A percentile compares a stretch with the other conserved stretches of the same genome.
These are phyloP conservation scores for Beauveria sp. DNA, from an alignment of 2,329 filamentous ascomycete species.

Conservation along the genomic window DNA sequence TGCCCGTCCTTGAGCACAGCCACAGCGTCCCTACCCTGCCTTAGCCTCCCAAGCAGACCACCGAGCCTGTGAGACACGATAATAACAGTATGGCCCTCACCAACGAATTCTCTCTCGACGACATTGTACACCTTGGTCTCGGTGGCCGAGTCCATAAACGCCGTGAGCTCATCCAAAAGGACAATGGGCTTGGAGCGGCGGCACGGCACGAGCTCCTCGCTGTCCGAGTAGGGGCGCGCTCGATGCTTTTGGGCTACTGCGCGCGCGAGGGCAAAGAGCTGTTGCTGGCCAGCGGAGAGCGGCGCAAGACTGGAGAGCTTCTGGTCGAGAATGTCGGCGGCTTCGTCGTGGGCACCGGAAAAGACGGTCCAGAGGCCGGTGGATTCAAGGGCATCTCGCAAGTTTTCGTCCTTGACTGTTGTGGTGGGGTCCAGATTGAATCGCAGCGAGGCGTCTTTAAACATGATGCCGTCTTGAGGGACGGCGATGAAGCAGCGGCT, in stretches of 20 bases:
- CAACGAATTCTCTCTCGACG: constrained; percentile 18
- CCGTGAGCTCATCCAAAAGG: constrained; percentile 25
- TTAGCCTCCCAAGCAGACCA: constrained; percentile 17
- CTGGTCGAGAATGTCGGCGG: constrained; percentile 18
- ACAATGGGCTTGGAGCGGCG: constrained; percentile 22
- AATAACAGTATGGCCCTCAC: constrained; percentile 28
- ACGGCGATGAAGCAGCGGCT: constrained; percentile 24
- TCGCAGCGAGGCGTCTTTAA: constrained; percentile 15
- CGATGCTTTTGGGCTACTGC: constrained; percentile 20
- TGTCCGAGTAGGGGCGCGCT: constrained; percentile 6
- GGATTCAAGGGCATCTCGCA: constrained; percentile 12
- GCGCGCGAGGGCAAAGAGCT: constrained; percentile 25
- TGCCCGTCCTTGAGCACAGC: constrained; percentile 17
- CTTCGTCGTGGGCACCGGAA: not conserved
- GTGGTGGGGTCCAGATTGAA: constrained; percentile 17
- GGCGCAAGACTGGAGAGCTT: constrained; percentile 19
- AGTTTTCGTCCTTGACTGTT: not conserved
- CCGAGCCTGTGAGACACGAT: constrained; percentile 28
- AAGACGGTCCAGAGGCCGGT: constrained; percentile 12
- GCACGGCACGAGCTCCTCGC: not conserved
- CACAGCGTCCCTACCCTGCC: constrained; percentile 19
- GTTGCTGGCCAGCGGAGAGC: constrained; percentile 26
- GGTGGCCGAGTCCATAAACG: constrained; percentile 24
- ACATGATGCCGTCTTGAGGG: constrained; percentile 21
- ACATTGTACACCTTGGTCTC: constrained; percentile 25